phyloP scores from a whole-genome alignment of 1,284 basidiomycete genomes.

The Erythrobasidium hasegawianum region DNA sequence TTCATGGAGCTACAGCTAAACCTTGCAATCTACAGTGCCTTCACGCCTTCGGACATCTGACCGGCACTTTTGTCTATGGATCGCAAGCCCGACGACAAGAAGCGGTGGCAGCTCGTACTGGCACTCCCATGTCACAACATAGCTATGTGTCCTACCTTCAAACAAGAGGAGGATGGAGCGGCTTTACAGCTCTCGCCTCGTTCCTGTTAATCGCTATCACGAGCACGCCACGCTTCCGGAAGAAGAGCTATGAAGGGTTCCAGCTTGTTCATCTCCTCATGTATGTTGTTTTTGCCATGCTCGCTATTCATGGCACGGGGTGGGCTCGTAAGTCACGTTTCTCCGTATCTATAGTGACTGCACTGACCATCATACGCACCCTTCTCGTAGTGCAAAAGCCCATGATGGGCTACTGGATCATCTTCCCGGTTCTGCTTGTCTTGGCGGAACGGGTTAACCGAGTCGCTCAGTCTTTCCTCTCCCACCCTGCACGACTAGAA shows the following conservation, averaged over 20 bases:
- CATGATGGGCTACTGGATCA: constrained; percentile 33
- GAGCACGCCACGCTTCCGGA: constrained; percentile 24
- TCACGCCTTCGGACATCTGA: constrained; percentile 27
- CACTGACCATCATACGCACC: neutral
- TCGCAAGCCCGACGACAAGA: constrained; percentile 6
- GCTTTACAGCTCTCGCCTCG: constrained; percentile 13
- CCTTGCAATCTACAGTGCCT: neutral
- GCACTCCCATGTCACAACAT: constrained; percentile 1
- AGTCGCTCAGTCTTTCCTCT: constrained; percentile 11
- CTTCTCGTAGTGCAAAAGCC: constrained; percentile 16
- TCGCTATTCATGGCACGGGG: constrained; percentile 18
- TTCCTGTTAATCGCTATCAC: constrained; percentile 22
- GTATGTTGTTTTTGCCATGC: constrained; percentile 32
- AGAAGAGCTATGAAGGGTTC: constrained; percentile 24
- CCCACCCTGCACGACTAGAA: constrained; percentile 21
- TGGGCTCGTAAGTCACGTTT: constrained; percentile 10
- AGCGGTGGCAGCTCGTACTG: constrained; percentile 3
- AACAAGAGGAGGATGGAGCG: constrained; percentile 23
- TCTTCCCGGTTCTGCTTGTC: constrained; percentile 26
- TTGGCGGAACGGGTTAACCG: constrained; percentile 7
- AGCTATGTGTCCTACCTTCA: constrained; percentile 18
- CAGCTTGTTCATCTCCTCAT: constrained; percentile 23
- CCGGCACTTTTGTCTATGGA: constrained; percentile 29
- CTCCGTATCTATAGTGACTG: neutral
- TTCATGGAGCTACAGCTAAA: too few relatives aligned